A percentile compares a stretch with the other conserved stretches of the same genome.
phyloP scores from a whole-genome alignment of 345 rosid genomes.

The Salix udensis region DNA sequence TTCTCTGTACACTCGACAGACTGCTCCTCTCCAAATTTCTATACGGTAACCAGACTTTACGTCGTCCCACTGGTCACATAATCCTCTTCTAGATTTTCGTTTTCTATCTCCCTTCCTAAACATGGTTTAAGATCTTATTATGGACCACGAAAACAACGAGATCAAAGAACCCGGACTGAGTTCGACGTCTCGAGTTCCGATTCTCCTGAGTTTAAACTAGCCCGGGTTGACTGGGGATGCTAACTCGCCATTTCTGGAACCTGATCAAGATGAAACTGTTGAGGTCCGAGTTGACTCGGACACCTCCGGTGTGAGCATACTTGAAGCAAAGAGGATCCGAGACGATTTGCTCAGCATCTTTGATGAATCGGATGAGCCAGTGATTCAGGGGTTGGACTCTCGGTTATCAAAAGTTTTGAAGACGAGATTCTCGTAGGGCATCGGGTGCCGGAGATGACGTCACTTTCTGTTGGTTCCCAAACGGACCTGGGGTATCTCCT shows the following conservation, averaged over 20 bases:
- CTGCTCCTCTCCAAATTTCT: too few species aligned
- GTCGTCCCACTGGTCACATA: too few species aligned
- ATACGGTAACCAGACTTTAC: too few species aligned
- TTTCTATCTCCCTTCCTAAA: neutral
- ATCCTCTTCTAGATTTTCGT: too few species aligned
- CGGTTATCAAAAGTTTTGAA: conserved; percentile 69
- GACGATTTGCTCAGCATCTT: conserved; percentile 54
- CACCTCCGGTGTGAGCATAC: conserved; percentile 32
- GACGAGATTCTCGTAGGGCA: conserved; percentile 40
- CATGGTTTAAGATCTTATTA: neutral
- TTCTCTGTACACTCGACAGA: too few species aligned
- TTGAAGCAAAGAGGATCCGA: conserved; percentile 49
- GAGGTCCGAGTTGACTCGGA: neutral
- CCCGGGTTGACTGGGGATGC: conserved; percentile 14
- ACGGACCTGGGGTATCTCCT: conserved; percentile 65
- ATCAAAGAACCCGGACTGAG: conserved; percentile 33
- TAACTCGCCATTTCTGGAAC: conserved; percentile 1
- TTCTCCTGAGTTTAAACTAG: conserved; percentile 28
- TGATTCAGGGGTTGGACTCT: conserved; percentile 59
- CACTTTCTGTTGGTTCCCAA: conserved; percentile 30
- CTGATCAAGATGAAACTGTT: neutral
- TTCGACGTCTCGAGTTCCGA: conserved; percentile 1
- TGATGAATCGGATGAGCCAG: conserved; percentile 57
- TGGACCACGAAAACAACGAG: conserved; percentile 16
- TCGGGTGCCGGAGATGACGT: conserved; percentile 13